Conservation (phyloP, 2,329 filamentous ascomycete genomes). For the Rasamsonia emersonii region DNA sequence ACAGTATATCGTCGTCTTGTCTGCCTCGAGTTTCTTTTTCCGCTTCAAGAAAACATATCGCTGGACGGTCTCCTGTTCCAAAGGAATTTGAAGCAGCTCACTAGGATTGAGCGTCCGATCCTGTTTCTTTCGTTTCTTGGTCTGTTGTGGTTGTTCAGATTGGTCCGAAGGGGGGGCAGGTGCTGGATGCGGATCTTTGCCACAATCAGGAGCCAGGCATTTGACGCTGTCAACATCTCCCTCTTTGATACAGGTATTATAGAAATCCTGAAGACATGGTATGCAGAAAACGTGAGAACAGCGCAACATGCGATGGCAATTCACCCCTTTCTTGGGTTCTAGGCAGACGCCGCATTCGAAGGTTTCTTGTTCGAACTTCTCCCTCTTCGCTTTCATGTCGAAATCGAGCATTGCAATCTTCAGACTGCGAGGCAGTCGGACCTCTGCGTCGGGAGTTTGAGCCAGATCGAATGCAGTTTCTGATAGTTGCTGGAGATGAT, state of each 20-base stretch:
- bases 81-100: slow-evolving; percentile 70
- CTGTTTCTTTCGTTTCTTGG: slow-evolving; percentile 47
- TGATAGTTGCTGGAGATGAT: slow-evolving; percentile 50
- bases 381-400: slow-evolving; percentile 63
- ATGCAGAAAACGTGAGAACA: slow-evolving; percentile 90
- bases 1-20: slow-evolving; percentile 88
- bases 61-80: slow-evolving; percentile 63
- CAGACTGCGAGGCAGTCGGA: slow-evolving; percentile 41
- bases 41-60: slow-evolving; percentile 86
- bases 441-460: slow-evolving; percentile 28
- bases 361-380: slow-evolving; percentile 71
- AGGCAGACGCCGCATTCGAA: slow-evolving; percentile 85
- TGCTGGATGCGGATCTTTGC: slow-evolving; percentile 46
- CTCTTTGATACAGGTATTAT: slow-evolving; percentile 76
- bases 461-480: slow-evolving; percentile 47
- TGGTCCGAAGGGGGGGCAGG: slow-evolving; percentile 8
- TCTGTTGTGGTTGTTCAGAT: slow-evolving; percentile 4
- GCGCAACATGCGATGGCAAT: slow-evolving; percentile 71
- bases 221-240: slow-evolving; percentile 72
- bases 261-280: slow-evolving; percentile 81
- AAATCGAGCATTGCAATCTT: slow-evolving; percentile 70
- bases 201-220: slow-evolving; percentile 73
- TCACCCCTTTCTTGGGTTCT: slow-evolving; percentile 79
- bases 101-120: slow-evolving; percentile 68
- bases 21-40: slow-evolving; percentile 83